Evolutionary conservation across 2,329 filamentous ascomycete species (phyloP).

Genomic region (Ceratocystis eucalypticola): DNA sequence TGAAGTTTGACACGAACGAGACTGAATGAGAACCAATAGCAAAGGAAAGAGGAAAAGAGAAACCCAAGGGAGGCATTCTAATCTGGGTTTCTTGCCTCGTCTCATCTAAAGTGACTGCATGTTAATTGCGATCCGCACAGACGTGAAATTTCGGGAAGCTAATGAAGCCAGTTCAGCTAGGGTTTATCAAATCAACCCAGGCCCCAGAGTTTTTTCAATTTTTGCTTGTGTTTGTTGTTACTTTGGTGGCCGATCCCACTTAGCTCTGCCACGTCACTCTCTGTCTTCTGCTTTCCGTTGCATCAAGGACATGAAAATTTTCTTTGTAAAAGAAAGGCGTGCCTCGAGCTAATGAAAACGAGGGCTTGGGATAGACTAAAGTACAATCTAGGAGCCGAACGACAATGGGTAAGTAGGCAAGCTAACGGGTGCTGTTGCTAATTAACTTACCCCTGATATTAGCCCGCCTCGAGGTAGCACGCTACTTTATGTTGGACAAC

Average conservation of each 20-base stretch:
- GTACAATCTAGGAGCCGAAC: neutral
- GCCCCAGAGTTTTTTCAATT: too few relatives aligned
- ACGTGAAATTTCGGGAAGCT: conserved; percentile 6
- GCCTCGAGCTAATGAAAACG: too few relatives aligned
- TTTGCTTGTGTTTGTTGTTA: neutral
- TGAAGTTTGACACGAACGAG: neutral
- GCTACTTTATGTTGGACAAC: neutral
- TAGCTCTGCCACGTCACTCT: neutral
- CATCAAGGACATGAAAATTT: too few relatives aligned
- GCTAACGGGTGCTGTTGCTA: neutral
- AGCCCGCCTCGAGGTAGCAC: neutral
- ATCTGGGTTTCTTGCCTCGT: neutral
- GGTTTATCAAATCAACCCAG: conserved; percentile 2
- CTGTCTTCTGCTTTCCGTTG: too few relatives aligned
- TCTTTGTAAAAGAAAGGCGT: too few relatives aligned
- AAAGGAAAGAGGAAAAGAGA: neutral
- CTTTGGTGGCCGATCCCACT: neutral
- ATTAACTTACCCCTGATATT: conserved; percentile 6
- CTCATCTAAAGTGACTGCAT: conserved; percentile 7
- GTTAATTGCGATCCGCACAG: conserved; percentile 8
- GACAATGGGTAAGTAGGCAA: neutral
- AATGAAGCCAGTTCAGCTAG: neutral
- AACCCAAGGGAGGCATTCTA: neutral
- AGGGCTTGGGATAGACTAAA: neutral
- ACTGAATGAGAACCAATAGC: neutral